Base-by-base conservation (phyloP, 2,329 filamentous ascomycete species). In the Ascochyta clinopodiicola region DNA sequence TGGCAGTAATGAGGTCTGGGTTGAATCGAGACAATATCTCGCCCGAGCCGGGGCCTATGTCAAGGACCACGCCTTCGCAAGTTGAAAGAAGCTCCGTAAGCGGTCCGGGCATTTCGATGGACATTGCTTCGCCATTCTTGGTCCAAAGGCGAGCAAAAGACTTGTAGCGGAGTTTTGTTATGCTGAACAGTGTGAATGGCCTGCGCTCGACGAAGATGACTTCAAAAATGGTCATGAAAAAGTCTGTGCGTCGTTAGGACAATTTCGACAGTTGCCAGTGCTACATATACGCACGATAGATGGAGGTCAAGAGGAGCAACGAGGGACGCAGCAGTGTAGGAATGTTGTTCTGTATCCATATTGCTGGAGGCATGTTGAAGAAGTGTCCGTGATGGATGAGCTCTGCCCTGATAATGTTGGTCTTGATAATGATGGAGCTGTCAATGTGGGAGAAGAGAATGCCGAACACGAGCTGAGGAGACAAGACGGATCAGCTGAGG, bases 31-130 rank as follows among this genome's bases (percentile, higher is more conserved):
- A 71, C 43, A 84, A 74, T 50, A 84, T 79, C 13, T 79, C 76
- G 29, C 84, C 84, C 27, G 75, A 80, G 4, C 84, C 84, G 0
- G 84, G 83, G 10, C 75, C 75, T 32, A 77, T 63, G 52, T 77
- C 75, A n/a, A 77, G 72, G 37, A 77, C 61, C 1, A 72, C 51
- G 29, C 75, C 75, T 42, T 60, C 60, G 53, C 68, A 70, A 19
- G 60, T 47, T 3, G 45, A 42, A 6, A 77, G 61, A 7, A 77
- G 68, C 8, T 61, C 48, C 22, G 60, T 60, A 8, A 67, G 57
- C 6, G 64, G 63, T n/a, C 67, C 69, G 10, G 75, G 69, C 71
- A 77, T 75, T 27, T 73, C 69, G 15, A 57, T 51, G 1, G 75
- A 76, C 73, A 77, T 75, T 32, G 57, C 65, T 49, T 66, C 64